Conservation (phyloP, 2,329 filamentous ascomycete genomes). For the Fusarium pseudonygamai region DNA sequence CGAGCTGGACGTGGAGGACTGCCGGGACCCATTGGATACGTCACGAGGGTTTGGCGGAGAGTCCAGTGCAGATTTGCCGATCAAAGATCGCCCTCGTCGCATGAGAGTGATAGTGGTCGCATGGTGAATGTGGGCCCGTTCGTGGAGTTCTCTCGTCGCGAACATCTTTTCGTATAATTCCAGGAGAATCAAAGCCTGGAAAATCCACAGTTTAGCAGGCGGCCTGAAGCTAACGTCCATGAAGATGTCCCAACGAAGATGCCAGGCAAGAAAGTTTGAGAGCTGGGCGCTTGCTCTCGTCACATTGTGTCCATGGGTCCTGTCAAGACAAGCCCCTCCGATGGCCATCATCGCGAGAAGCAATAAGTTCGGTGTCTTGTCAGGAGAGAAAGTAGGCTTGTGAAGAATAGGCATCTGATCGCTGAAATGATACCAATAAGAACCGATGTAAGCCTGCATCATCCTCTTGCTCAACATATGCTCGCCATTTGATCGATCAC, state of each 20-base stretch:
- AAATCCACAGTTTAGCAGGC: constrained; percentile 94
- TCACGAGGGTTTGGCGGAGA: constrained; percentile 81
- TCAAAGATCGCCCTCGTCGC: constrained; percentile 90
- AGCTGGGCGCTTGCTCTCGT: constrained; percentile 83
- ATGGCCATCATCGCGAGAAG: constrained; percentile 92
- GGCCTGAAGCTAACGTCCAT: constrained; percentile 90
- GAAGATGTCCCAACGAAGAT: constrained; percentile 95
- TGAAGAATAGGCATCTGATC: constrained; percentile 94
- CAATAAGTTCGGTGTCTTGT: constrained; percentile 84
- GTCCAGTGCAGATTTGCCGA: constrained; percentile 85
- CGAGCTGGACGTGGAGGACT: constrained; percentile 68
- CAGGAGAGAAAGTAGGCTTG: constrained; percentile 90
- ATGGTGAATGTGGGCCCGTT: constrained; percentile 95
- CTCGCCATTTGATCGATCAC: constrained; percentile 72
- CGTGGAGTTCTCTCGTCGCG: constrained; percentile 88
- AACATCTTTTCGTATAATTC: constrained; percentile 99
- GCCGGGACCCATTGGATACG: constrained; percentile 62
- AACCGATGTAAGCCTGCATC: constrained; percentile 94
- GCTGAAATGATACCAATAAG: constrained; percentile 95
- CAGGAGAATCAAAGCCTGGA: constrained; percentile 87
- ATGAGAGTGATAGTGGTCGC: constrained; percentile 95
- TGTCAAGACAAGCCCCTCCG: constrained; percentile 88
- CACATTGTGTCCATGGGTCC: constrained; percentile 76
- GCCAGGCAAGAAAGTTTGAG: constrained; percentile 90
- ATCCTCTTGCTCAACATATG: constrained; percentile 85